A percentile compares a stretch with the other conserved stretches of the same genome.
These are phyloP conservation scores for Hamigera avellanea DNA, from an alignment of 495 filamentous ascomycete genomes.

Conservation along the genomic window DNA sequence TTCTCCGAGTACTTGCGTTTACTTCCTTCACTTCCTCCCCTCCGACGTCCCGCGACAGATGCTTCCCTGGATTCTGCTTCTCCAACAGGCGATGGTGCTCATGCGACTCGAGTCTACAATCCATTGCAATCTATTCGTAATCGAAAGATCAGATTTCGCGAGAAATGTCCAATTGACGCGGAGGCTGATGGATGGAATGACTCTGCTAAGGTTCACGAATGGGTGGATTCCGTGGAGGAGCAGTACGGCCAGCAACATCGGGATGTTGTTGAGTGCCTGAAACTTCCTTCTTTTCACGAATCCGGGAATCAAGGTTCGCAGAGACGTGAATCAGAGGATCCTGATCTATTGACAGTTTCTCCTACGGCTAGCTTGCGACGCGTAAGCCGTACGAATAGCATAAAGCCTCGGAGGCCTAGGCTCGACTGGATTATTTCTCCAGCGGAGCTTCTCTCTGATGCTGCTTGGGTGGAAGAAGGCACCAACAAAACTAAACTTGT, in stretches of 20 bases:
- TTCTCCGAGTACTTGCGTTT: conserved; percentile 69
- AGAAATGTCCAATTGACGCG: conserved; percentile 56
- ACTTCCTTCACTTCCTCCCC: conserved; percentile 59
- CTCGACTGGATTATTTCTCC: conserved; percentile 74
- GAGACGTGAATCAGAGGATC: conserved; percentile 11
- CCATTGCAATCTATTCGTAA: conserved; percentile 83
- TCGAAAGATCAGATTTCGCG: conserved; percentile 62
- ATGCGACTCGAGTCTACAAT: conserved; percentile 59
- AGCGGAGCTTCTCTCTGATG: conserved; percentile 72
- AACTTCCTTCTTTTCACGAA: conserved; percentile 43
- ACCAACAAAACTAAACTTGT: conserved; percentile 66
- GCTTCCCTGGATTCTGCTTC: conserved; percentile 1
- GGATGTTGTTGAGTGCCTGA: conserved; percentile 36
- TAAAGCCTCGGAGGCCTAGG: conserved; percentile 49
- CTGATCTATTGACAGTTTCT: conserved; percentile 16
- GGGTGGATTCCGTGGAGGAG: conserved; percentile 58
- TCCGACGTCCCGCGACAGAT: conserved; percentile 21
- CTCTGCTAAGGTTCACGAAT: conserved; percentile 51
- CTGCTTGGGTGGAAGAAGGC: conserved; percentile 71
- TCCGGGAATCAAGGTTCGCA: conserved; percentile 13
- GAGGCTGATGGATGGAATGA: conserved; percentile 69
- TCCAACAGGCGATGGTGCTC: conserved; percentile 3
- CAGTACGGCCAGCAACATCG: conserved; percentile 27
- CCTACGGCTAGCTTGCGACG: conserved; percentile 24
- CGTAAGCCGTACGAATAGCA: conserved; percentile 22